Conservation (phyloP, 1,284 basidiomycete species). For the Boletus semigastroideus region DNA sequence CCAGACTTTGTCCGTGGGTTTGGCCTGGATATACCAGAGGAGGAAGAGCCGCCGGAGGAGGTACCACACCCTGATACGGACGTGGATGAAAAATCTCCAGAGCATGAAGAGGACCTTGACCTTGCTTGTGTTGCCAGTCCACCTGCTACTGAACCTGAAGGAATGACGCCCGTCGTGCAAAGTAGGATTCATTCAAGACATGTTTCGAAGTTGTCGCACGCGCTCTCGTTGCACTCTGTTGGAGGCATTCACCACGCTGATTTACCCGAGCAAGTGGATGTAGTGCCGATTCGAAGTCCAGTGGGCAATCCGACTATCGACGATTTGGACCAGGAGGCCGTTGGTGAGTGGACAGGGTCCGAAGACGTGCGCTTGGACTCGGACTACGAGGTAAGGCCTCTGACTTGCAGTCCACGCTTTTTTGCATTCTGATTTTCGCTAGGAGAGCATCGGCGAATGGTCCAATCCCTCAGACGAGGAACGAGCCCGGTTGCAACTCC, state of each 20-base stretch:
- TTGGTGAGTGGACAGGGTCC: slow-evolving; percentile 78
- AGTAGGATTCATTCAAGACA: slow-evolving; percentile 66
- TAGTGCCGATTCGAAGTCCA: slow-evolving; percentile 32
- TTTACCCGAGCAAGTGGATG: slow-evolving; percentile 30
- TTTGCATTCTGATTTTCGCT: slow-evolving; percentile 9
- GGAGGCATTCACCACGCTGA: slow-evolving; percentile 43
- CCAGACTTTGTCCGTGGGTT: slow-evolving; percentile 77
- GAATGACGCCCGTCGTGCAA: slow-evolving; percentile 45
- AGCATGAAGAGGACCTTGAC: slow-evolving; percentile 21
- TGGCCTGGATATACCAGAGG: slow-evolving; percentile 74
- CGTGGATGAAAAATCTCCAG: slow-evolving; percentile 29
- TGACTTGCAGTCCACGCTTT: slow-evolving; percentile 2
- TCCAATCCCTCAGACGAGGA: slow-evolving; percentile 89
- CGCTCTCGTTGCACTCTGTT: slow-evolving; percentile 64
- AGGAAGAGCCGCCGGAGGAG: slow-evolving; percentile 48
- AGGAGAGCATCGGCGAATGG: slow-evolving; percentile 79
- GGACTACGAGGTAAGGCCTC: slow-evolving; percentile 56
- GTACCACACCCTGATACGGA: slow-evolving; percentile 29
- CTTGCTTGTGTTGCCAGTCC: slow-evolving; percentile 17
- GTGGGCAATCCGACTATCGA: slow-evolving; percentile 33
- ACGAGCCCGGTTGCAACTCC: slow-evolving; percentile 64
- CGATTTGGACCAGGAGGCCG: slow-evolving; percentile 47
- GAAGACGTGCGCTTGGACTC: slow-evolving; percentile 60
- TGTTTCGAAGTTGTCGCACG: slow-evolving; percentile 63
- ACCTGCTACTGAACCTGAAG: slow-evolving; percentile 30